Evolutionary conservation across 495 filamentous ascomycete species (phyloP).

Genomic region (Glonium stellatum): DNA sequence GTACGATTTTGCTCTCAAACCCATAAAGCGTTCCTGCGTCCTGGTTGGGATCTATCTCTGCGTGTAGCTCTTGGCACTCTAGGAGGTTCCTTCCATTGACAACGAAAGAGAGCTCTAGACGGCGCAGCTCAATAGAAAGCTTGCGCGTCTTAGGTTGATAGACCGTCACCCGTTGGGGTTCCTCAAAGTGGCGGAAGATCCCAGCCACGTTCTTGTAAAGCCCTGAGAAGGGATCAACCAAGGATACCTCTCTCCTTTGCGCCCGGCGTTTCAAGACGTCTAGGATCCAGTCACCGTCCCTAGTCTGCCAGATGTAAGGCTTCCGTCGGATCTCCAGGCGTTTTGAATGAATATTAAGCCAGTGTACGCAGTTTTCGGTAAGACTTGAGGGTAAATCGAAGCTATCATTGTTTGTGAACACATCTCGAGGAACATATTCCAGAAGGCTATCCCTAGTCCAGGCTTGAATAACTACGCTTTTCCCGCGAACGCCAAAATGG

Average conservation of each 20-base stretch:
- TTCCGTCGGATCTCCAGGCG: conserved; percentile 23
- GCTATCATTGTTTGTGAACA: conserved; percentile 27
- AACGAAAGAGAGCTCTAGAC: conserved; percentile 25
- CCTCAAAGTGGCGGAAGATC: conserved; percentile 23
- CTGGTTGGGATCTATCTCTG: conserved; percentile 33
- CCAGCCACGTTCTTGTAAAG: conserved; percentile 16
- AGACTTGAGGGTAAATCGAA: conserved; percentile 28
- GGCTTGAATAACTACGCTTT: conserved; percentile 37
- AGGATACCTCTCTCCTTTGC: conserved; percentile 6
- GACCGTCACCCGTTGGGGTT: conserved; percentile 11
- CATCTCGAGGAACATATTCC: conserved; percentile 35
- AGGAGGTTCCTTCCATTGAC: conserved; percentile 25
- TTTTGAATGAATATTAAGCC: conserved; percentile 22
- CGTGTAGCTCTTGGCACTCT: conserved; percentile 18
- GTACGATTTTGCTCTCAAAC: conserved; percentile 41
- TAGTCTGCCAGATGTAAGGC: conserved; percentile 17
- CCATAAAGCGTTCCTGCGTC: conserved; percentile 46
- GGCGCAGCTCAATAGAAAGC: conserved; percentile 23
- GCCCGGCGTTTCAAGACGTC: conserved; percentile 18
- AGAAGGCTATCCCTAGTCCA: conserved; percentile 10
- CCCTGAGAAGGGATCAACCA: conserved; percentile 20
- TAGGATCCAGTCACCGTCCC: conserved; percentile 23
- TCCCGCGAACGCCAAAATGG: conserved; percentile 43
- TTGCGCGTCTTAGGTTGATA: conserved; percentile 11
- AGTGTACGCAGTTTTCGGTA: conserved; percentile 25